Evolutionary conservation across 129 eudicot genomes (phyloP).

Genomic region (Logfia minima): DNA sequence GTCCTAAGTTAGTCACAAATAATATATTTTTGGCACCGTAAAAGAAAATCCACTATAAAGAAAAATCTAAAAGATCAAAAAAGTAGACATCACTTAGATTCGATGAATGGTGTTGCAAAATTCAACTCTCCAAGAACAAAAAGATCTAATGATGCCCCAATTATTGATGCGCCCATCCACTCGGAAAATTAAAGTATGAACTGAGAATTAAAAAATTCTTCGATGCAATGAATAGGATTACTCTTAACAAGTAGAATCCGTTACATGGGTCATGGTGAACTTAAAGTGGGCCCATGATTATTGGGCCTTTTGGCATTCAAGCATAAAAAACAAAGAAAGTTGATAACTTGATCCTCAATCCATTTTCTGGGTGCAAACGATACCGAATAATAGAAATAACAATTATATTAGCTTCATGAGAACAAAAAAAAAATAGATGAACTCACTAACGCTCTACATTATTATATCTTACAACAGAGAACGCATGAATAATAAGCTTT

Average conservation of each 20-base stretch:
- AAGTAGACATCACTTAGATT: not conserved
- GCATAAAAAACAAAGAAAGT: no score
- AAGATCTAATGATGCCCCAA: not conserved
- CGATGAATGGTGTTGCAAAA: no score
- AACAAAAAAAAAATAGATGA: not conserved
- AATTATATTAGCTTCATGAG: constrained; percentile 5
- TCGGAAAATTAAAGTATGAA: no score
- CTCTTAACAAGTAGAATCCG: no score
- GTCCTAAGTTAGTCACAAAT: no score
- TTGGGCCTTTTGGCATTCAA: not conserved
- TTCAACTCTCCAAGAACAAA: no score
- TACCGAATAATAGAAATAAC: not conserved
- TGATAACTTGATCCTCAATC: not conserved
- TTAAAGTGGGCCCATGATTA: not conserved
- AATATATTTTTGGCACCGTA: no score
- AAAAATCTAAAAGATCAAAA: no score
- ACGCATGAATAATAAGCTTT: not conserved
- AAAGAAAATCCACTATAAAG: not conserved
- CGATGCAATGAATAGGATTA: no score
- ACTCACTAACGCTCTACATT: not conserved
- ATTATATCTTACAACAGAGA: not conserved
- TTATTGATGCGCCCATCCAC: no score
- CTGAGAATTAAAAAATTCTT: no score
- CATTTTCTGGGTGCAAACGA: not conserved
- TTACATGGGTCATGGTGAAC: not conserved